Evolutionary conservation across 345 rosid genomes (phyloP).

Genomic region (Corymbia maculata): DNA sequence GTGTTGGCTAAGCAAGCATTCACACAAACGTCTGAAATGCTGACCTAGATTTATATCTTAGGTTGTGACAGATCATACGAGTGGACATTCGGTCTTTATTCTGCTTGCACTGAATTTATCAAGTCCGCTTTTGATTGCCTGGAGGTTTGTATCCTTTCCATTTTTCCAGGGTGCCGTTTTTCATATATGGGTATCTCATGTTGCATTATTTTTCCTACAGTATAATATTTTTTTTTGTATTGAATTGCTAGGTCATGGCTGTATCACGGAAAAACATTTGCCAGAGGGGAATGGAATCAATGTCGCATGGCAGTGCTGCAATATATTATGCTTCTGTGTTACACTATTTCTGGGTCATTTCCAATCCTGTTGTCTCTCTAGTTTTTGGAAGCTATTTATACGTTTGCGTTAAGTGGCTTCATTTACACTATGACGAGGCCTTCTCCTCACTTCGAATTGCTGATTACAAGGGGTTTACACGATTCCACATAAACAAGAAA

Average conservation of each 20-base stretch:
- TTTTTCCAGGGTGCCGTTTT: background rate
- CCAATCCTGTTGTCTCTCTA: slow-evolving; percentile 88
- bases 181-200: background rate
- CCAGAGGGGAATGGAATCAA: slow-evolving; percentile 62
- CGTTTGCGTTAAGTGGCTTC: slow-evolving; percentile 94
- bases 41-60: slow-evolving; percentile 8
- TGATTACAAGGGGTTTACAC: slow-evolving; percentile 90
- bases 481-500: slow-evolving; percentile 56
- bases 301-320: slow-evolving; percentile 71
- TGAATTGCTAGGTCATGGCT: slow-evolving; percentile 74
- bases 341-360: slow-evolving; percentile 97
- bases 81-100: slow-evolving; percentile 95
- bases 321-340: slow-evolving; percentile 90
- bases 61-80: slow-evolving; percentile 84
- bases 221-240: background rate
- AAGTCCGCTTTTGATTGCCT: slow-evolving; percentile 81
- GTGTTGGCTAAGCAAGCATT: background rate
- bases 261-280: slow-evolving; percentile 84
- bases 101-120: slow-evolving; percentile 90
- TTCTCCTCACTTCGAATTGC: slow-evolving; percentile 97
- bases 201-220: background rate
- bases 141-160: slow-evolving; percentile 27
- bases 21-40: background rate
- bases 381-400: slow-evolving; percentile 94
- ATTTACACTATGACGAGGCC: slow-evolving; percentile 94